These are phyloP conservation scores for Luffa acutangula DNA, from an alignment of 306 rosid species.

Conservation along the genomic window DNA sequence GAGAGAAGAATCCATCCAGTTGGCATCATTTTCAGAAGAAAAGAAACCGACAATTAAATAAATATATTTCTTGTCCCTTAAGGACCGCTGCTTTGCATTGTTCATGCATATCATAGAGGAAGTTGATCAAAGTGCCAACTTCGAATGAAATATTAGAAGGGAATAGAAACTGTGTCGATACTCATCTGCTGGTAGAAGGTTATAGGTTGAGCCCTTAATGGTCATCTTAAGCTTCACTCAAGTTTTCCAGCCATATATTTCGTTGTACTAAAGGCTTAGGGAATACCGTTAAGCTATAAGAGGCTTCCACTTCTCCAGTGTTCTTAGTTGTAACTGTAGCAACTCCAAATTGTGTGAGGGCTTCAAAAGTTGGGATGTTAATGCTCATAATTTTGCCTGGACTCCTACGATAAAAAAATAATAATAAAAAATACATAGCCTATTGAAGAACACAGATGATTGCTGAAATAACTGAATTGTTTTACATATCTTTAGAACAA, in stretches of 20 bases:
- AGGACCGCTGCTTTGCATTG: too few relatives aligned
- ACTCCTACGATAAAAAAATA: constrained; percentile 45
- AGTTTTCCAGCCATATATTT: neutral
- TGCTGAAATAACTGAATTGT: neutral
- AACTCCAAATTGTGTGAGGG: constrained; percentile 77
- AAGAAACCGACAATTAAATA: neutral
- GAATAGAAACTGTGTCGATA: neutral
- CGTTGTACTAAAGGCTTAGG: neutral
- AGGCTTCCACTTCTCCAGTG: constrained; percentile 92
- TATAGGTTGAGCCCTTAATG: neutral
- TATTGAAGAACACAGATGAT: neutral
- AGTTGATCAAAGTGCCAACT: too few relatives aligned
- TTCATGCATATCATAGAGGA: too few relatives aligned
- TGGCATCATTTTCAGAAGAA: neutral
- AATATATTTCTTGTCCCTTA: too few relatives aligned
- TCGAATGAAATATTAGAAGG: neutral
- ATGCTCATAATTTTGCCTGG: constrained; percentile 78
- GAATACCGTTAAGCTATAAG: constrained; percentile 87
- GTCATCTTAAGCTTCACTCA: neutral
- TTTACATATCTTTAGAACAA: neutral
- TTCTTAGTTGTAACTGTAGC: constrained; percentile 69
- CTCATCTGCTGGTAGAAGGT: neutral
- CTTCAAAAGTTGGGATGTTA: constrained; percentile 75
- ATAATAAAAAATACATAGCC: neutral
- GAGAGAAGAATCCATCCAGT: constrained; percentile 15